Percentiles rank a stretch among this genome's conserved stretches.
Conservation (phyloP, 1,284 basidiomycete genomes). For the Puccinia hordei region DNA sequence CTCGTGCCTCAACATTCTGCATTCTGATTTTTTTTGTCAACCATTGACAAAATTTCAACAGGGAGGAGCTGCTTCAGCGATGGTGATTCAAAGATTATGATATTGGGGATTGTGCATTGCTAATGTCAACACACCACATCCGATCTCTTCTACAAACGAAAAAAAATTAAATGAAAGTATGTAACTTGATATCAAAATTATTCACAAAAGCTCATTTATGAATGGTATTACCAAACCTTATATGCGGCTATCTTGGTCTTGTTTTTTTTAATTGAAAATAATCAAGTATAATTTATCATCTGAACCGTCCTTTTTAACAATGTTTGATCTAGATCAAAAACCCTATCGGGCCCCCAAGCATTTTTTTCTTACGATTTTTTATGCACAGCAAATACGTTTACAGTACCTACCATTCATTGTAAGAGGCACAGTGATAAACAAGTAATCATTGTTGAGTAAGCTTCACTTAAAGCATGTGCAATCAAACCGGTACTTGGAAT, state of each 20-base stretch:
- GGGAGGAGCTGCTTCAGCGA: conserved; percentile 48
- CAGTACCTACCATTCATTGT: neutral
- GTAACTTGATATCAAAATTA: neutral
- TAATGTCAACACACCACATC: neutral
- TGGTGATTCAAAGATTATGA: conserved; percentile 48
- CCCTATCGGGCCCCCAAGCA: no score
- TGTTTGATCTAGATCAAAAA: no score
- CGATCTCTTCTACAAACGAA: neutral
- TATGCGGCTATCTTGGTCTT: neutral
- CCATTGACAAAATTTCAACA: neutral
- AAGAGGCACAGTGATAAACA: no score
- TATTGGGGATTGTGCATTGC: neutral
- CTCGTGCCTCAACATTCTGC: neutral
- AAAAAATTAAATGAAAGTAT: neutral
- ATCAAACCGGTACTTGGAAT: no score
- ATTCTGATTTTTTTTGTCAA: neutral
- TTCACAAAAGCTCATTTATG: neutral
- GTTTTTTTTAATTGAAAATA: neutral
- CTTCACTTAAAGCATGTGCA: no score
- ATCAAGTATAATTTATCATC: no score
- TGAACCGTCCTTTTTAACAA: no score
- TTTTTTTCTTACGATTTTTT: no score
- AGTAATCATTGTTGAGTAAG: no score
- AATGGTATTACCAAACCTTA: neutral
- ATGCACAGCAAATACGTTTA: no score